A percentile compares a stretch with the other conserved stretches of the same genome.
Evolutionary conservation across 148 eudicot genomes (phyloP).

Genomic region (Gaultheria prostrata): DNA sequence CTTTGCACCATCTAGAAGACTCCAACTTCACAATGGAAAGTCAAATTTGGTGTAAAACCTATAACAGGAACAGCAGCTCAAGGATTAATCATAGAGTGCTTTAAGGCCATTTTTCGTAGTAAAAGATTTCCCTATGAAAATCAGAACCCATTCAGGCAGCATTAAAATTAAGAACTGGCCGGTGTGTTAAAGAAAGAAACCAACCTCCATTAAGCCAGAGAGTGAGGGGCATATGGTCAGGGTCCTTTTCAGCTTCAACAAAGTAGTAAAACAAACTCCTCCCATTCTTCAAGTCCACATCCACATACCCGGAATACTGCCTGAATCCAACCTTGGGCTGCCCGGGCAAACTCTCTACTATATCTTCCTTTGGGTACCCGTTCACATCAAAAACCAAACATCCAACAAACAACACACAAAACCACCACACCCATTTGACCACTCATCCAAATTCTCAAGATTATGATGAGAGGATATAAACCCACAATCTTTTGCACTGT

Average conservation of each 20-base stretch:
- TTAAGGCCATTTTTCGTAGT: neutral
- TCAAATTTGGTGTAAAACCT: neutral
- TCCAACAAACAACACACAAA: constrained; percentile 40
- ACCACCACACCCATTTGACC: constrained; percentile 26
- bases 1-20: neutral
- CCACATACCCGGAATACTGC: constrained; percentile 84
- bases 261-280: constrained; percentile 94
- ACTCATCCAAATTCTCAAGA: constrained; percentile 1
- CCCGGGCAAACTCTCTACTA: constrained; percentile 70
- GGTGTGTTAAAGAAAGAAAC: neutral
- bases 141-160: neutral
- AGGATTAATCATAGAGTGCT: neutral
- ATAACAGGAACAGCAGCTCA: neutral
- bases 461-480: neutral
- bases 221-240: constrained; percentile 66
- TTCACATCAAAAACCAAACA: constrained; percentile 35
- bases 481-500: constrained; percentile 5
- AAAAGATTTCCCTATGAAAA: constrained; percentile 7
- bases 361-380: constrained; percentile 79
- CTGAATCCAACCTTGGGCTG: constrained; percentile 82
- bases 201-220: constrained; percentile 98
- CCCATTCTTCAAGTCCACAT: constrained; percentile 77
- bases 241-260: constrained; percentile 72
- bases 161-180: neutral
- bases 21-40: neutral